phyloP scores from a whole-genome alignment of 352 stramenopile genomes.

The Phytophthora sojae region DNA sequence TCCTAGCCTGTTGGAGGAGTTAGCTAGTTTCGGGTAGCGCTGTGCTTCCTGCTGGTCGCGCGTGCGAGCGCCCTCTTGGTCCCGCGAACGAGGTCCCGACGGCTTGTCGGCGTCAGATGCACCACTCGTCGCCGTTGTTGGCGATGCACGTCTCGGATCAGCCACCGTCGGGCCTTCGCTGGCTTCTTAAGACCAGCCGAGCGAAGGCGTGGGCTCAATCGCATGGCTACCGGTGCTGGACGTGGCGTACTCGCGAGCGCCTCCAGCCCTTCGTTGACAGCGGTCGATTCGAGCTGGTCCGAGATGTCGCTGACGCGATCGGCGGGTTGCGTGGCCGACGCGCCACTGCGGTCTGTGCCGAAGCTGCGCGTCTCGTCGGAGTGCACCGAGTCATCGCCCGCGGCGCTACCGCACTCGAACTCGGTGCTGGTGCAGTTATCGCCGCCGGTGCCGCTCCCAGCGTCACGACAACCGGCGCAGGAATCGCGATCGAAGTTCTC shows the following conservation, averaged over 20 bases:
- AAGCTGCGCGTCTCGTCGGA: background rate
- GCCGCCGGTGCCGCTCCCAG: background rate
- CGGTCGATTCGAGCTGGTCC: background rate
- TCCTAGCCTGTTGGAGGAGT: background rate
- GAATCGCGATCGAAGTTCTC: background rate
- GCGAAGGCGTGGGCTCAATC: background rate
- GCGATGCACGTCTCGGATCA: background rate
- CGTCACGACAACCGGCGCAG: too few species aligned
- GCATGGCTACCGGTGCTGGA: background rate
- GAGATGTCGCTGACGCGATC: background rate
- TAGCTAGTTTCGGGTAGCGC: background rate
- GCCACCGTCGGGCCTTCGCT: background rate
- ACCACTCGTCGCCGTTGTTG: background rate
- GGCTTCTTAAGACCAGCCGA: background rate
- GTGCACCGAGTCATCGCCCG: background rate
- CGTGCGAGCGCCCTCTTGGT: background rate
- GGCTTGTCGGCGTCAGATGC: background rate
- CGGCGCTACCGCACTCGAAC: background rate
- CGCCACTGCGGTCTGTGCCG: background rate
- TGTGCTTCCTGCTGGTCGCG: background rate
- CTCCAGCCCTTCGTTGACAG: background rate
- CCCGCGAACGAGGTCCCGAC: background rate
- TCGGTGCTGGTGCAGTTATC: background rate
- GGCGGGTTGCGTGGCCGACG: background rate
- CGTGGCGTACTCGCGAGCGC: background rate